These are phyloP conservation scores for Tetrapisispora iriomotensis DNA, from an alignment of 805 yeast genomes.

Conservation along the genomic window DNA sequence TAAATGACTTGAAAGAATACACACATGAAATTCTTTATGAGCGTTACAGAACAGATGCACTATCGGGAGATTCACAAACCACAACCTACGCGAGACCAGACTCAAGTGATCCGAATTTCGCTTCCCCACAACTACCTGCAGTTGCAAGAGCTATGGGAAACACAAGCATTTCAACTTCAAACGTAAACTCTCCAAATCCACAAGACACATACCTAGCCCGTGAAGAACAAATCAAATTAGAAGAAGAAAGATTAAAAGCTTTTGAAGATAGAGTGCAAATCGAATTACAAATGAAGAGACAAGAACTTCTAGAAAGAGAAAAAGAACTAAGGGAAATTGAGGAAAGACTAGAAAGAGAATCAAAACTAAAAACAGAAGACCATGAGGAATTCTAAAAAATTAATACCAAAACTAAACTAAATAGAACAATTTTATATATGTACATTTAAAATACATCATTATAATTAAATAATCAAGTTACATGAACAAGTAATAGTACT, in stretches of 20 bases:
- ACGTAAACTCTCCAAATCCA: background rate
- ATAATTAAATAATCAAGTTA: too few relatives aligned
- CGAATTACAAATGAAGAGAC: constrained; percentile 69
- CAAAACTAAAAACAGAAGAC: constrained; percentile 18
- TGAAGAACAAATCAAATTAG: constrained; percentile 82
- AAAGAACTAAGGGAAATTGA: constrained; percentile 76
- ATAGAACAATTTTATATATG: too few relatives aligned
- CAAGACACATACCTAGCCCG: constrained; percentile 46
- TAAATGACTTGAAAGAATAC: constrained; percentile 78
- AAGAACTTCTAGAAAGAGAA: constrained; percentile 77
- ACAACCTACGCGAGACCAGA: constrained; percentile 3
- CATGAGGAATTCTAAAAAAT: too few relatives aligned
- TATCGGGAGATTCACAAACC: constrained; percentile 42
- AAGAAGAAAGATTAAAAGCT: constrained; percentile 78
- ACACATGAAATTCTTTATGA: constrained; percentile 85
- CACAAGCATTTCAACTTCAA: background rate
- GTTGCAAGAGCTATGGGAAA: constrained; percentile 1
- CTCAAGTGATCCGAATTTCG: background rate
- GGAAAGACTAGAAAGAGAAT: constrained; percentile 53
- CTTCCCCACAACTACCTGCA: constrained; percentile 5
- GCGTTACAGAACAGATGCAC: constrained; percentile 79
- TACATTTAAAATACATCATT: too few relatives aligned
- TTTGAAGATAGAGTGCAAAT: constrained; percentile 86
- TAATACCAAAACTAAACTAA: too few relatives aligned
- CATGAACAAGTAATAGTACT: too few relatives aligned